These are phyloP conservation scores for Sordariomycetes sp. DNA, from an alignment of 2,329 filamentous ascomycete genomes.

Conservation along the genomic window DNA sequence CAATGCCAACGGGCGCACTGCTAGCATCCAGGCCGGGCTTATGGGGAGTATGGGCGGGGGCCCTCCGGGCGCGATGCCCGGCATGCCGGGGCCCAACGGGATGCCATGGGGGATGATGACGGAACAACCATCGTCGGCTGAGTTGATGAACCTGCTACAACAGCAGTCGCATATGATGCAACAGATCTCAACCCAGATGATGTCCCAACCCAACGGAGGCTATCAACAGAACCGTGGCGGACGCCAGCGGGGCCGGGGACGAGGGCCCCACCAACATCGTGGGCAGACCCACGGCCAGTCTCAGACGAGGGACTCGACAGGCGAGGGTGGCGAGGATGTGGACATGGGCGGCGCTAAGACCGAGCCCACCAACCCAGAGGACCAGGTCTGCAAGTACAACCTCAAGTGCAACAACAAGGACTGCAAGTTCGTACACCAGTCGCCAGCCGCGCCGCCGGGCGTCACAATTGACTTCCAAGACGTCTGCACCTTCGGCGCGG, in stretches of 20 bases:
- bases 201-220: conserved; percentile 40
- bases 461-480: conserved; percentile 69
- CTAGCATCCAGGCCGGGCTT: conserved; percentile 38
- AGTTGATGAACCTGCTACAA: conserved; percentile 68
- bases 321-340: conserved; percentile 43
- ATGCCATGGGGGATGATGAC: conserved; percentile 37
- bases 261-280: conserved; percentile 17
- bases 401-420: conserved; percentile 77
- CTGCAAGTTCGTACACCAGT: conserved; percentile 91
- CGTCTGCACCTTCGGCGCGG: conserved; percentile 72
- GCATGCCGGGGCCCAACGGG: conserved; percentile 21
- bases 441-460: conserved; percentile 73
- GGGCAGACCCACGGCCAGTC: conserved; percentile 18
- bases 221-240: conserved; percentile 22
- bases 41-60: conserved; percentile 25
- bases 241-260: conserved; percentile 54
- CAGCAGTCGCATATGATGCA: conserved; percentile 83
- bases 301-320: conserved; percentile 19
- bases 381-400: conserved; percentile 82
- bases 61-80: conserved; percentile 21
- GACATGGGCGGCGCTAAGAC: conserved; percentile 47
- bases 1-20: conserved; percentile 38
- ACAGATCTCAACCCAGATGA: conserved; percentile 55
- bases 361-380: conserved; percentile 46
- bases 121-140: conserved; percentile 30